Conservation (phyloP, 495 filamentous ascomycete species). For the Hypoxylon rickii region DNA sequence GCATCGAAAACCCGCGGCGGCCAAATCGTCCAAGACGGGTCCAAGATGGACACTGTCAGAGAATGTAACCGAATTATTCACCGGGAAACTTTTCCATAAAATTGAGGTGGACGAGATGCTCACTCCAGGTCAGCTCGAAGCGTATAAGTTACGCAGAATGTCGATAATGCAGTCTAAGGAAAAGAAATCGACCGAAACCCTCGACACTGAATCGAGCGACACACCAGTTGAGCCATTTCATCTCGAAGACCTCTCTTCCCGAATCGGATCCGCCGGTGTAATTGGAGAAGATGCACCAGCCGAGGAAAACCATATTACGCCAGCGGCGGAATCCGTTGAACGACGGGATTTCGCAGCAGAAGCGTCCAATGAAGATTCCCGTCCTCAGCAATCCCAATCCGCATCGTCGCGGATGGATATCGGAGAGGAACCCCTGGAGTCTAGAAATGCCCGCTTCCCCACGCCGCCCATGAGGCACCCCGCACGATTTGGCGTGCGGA, state of each 20-base stretch:
- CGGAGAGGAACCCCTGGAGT: conserved; percentile 23
- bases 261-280: conserved; percentile 33
- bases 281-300: conserved; percentile 15
- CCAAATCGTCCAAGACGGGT: conserved; percentile 40
- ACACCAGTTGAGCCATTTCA: conserved; percentile 45
- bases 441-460: conserved; percentile 30
- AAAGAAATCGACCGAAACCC: conserved; percentile 31
- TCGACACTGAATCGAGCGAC: conserved; percentile 35
- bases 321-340: conserved; percentile 10
- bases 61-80: conserved; percentile 54
- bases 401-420: conserved; percentile 17
- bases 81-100: conserved; percentile 48
- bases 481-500: conserved; percentile 25
- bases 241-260: conserved; percentile 40
- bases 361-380: conserved; percentile 5
- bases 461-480: conserved; percentile 38
- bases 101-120: conserved; percentile 60
- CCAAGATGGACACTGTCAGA: conserved; percentile 53
- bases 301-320: conserved; percentile 14
- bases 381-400: conserved; percentile 7
- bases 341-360: conserved; percentile 22
- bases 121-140: conserved; percentile 47
- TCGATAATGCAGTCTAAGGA: conserved; percentile 32
- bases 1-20: conserved; percentile 27
- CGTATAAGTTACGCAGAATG: conserved; percentile 40